Evolutionary conservation across 192 early-diverging fungal genomes (phyloP), one percentile per base, ranked within the genome.

Genomic region (Umbelopsis sp.): DNA sequence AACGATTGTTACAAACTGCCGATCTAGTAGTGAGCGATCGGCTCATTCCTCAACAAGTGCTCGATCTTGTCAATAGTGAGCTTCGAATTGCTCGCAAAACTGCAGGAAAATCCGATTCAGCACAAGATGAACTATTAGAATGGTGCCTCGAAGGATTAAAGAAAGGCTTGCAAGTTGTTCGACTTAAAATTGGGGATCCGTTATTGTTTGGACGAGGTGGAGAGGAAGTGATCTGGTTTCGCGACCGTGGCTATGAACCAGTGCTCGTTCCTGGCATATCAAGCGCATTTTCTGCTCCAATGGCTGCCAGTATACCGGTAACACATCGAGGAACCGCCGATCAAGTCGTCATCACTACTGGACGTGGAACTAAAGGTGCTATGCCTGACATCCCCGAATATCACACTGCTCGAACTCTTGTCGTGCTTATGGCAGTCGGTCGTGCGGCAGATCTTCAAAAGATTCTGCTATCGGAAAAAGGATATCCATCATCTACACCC

Each of bases 141-240:
- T 87, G 89, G 80, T 90, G 88, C 45, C 80, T 95, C 20, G 85
- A 88, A 38, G 92, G 87, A n/a, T 77, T 96, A 20, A 71, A 82
- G 4, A 79, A 82, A 25, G 91, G 89, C 34, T 77, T 84, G 72
- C 81, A 73, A 3, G 96, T 98, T 4, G 92, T 95, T 50, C 82
- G 96, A 45, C 80, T 98, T 45, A 97, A 98, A 84, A 89, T 90
- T 49, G 96, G 96, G n/a, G 94, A 97, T 68, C 93, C 94, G 25
- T 94, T 96, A 74, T 85, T 98, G 47, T 98, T 95, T 74, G 96
- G 95, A 10, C 90, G 96, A 16, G 96, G 95, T 24, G 94, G 90
- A 17, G 96, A 98, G 75, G 96, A 98, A 75, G 78, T 94, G 11
- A 50, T 91, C 45, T 91, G 83, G 65, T 92, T 95, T 78, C 83